These are phyloP conservation scores for barrel medic (Medicago truncatula) DNA, from an alignment of 306 rosid species.

Conservation along the genomic window DNA sequence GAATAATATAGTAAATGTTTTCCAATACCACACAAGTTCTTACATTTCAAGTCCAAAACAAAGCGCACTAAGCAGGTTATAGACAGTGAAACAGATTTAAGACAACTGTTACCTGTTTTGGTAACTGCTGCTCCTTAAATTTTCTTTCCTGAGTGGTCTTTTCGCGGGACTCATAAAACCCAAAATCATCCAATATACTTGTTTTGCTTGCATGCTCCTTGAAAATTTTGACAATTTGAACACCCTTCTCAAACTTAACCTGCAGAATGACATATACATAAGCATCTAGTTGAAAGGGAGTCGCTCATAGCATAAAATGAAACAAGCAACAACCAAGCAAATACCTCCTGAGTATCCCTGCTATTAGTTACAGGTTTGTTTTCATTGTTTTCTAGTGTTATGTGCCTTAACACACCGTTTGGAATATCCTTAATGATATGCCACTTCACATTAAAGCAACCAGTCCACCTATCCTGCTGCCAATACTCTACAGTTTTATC, in stretches of 20 bases:
- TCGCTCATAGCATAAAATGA: neutral
- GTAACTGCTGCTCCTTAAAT: constrained; percentile 45
- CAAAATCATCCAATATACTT: constrained; percentile 63
- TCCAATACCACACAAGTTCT: neutral
- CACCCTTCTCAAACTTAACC: constrained; percentile 57
- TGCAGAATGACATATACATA: constrained; percentile 28
- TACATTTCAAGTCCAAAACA: neutral
- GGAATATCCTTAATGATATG: constrained; percentile 62
- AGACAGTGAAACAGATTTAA: neutral
- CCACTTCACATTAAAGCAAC: constrained; percentile 67
- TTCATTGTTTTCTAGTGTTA: constrained; percentile 64
- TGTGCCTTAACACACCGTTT: constrained; percentile 52
- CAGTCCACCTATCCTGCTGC: constrained; percentile 71
- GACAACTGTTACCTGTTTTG: constrained; percentile 43
- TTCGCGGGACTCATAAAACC: constrained; percentile 55
- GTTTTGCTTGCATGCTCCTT: constrained; percentile 53
- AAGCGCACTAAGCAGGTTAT: neutral
- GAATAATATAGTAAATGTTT: neutral
- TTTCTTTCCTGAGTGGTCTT: constrained; percentile 47
- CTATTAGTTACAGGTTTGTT: constrained; percentile 64
- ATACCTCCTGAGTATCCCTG: constrained; percentile 70
- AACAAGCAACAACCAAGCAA: constrained; percentile 11
- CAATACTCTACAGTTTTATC: constrained; percentile 49
- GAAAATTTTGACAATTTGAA: constrained; percentile 51
- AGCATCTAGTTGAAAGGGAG: constrained; percentile 3